Evolutionary conservation across 805 yeast species (phyloP), one percentile per base, ranked within the genome.

Genomic region (Zygosaccharomyces lentus): DNA sequence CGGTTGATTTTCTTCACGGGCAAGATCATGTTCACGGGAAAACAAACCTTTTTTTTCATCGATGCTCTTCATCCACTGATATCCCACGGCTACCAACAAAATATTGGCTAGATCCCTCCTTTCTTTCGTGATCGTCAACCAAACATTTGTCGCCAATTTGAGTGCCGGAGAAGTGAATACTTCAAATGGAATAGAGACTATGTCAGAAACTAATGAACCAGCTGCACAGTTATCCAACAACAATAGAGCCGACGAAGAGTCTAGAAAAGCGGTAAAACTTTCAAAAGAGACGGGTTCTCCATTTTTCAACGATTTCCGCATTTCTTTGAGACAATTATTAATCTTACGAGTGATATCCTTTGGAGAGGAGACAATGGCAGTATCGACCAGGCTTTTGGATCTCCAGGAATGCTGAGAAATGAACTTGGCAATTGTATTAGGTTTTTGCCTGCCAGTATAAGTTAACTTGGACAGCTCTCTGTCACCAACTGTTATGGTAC

Each of bases 321-420:
- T 58, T 10, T 42, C 47, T 6, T 43, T 41, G 16, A 55, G 55
- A 37, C 56, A 46, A 7, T 35, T 37, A 13, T 46, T 32, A 30
- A 62, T 54, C 19, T 63, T 57, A 4, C 30, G 38, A 4, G 54
- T 53, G n/a, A 63, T 56, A 36, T 57, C 66, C 15, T 52, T 51
- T 15, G 59, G 58, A 2, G 67, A 62, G 1, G 65, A 61, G 2
- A 61, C 53, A 39, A 59, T 56, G 3, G 62, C 61, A 12, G 63
- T 58, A 47, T 60, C 66, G 9, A 62, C 65, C 37, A 69, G 43
- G 47, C 65, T 65, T 47, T 68, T 69, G 2, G 72, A 76, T 54
- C 86, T 74, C 89, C 90, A 84, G 9, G 84, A 77, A 53, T 85
- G 82, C 56, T 84, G 93, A 0, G 93, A 74, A 45, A 89, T 72